These are phyloP conservation scores for Geotrichum candidum DNA, from an alignment of 1,139 yeast species.

Conservation along the genomic window DNA sequence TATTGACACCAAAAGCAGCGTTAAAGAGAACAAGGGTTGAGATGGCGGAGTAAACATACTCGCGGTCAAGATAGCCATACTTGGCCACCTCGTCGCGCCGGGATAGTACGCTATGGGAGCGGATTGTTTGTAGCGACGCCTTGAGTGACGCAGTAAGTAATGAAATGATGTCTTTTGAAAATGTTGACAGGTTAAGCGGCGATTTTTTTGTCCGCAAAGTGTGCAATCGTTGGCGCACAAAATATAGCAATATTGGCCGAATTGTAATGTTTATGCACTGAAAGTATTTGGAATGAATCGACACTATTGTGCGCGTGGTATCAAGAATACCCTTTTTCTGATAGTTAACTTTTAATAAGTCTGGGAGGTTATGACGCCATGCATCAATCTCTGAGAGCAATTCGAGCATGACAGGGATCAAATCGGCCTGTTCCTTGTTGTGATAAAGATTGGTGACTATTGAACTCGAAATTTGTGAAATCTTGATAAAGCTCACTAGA, in stretches of 20 bases:
- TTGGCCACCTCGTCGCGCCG: conserved; percentile 57
- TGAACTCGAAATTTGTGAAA: conserved; percentile 73
- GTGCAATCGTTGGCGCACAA: conserved; percentile 62
- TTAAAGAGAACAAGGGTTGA: conserved; percentile 70
- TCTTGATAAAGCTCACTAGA: conserved; percentile 70
- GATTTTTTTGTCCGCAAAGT: conserved; percentile 42
- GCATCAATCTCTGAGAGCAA: conserved; percentile 61
- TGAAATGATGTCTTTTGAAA: conserved; percentile 64
- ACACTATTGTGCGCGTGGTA: conserved; percentile 57
- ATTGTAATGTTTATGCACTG: conserved; percentile 83
- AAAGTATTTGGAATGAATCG: conserved; percentile 77
- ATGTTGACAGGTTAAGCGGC: conserved; percentile 61
- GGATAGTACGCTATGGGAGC: conserved; percentile 36
- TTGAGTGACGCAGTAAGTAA: conserved; percentile 75
- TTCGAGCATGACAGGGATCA: conserved; percentile 66
- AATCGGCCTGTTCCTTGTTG: conserved; percentile 53
- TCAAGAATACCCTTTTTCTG: conserved; percentile 45
- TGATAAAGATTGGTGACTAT: conserved; percentile 69
- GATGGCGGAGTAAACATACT: conserved; percentile 73
- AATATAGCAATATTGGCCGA: conserved; percentile 72
- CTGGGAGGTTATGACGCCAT: conserved; percentile 67
- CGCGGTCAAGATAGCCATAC: conserved; percentile 88
- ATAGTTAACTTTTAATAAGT: conserved; percentile 59
- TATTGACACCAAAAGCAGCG: conserved; percentile 74
- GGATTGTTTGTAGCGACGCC: conserved; percentile 73